Conservation (phyloP, 83 land plant genomes). For the Picea abies region DNA sequence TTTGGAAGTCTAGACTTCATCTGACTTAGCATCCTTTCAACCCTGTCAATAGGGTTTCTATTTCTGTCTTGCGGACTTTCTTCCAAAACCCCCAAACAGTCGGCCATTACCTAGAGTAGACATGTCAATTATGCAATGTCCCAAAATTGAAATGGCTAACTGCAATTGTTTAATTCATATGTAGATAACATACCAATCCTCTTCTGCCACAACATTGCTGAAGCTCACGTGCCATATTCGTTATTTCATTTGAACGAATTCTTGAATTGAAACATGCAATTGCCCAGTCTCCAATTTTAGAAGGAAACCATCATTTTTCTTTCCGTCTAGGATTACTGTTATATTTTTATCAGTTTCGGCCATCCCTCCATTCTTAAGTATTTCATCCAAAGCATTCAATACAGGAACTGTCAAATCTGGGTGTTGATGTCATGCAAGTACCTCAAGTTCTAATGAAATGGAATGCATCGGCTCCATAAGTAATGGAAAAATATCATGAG, state of each 20-base stretch:
- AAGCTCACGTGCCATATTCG: constrained; percentile 35
- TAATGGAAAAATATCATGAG: too few relatives aligned
- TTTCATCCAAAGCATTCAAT: constrained; percentile 65
- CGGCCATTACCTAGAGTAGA: constrained; percentile 16
- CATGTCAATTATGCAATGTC: not conserved
- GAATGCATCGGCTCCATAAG: constrained; percentile 32
- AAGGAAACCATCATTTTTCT: too few relatives aligned
- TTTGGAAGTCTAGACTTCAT: constrained; percentile 46
- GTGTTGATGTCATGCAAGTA: constrained; percentile 61
- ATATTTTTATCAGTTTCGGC: too few relatives aligned
- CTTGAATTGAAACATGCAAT: constrained; percentile 58
- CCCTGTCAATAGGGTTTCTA: constrained; percentile 46
- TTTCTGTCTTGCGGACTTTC: constrained; percentile 16
- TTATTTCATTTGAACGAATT: constrained; percentile 22
- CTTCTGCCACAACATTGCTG: constrained; percentile 45
- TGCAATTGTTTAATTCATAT: not conserved
- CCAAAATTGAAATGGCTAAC: not conserved
- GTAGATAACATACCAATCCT: constrained; percentile 62
- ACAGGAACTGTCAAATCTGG: constrained; percentile 56
- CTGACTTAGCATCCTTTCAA: constrained; percentile 57
- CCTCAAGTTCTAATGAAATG: constrained; percentile 62
- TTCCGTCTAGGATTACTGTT: too few relatives aligned
- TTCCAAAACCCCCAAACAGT: too few relatives aligned
- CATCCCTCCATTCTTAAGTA: too few relatives aligned
- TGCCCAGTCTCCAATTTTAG: constrained; percentile 55